These are phyloP conservation scores for Borealophlyctis nickersoniae DNA, from an alignment of 192 early-diverging fungal species.

Conservation along the genomic window DNA sequence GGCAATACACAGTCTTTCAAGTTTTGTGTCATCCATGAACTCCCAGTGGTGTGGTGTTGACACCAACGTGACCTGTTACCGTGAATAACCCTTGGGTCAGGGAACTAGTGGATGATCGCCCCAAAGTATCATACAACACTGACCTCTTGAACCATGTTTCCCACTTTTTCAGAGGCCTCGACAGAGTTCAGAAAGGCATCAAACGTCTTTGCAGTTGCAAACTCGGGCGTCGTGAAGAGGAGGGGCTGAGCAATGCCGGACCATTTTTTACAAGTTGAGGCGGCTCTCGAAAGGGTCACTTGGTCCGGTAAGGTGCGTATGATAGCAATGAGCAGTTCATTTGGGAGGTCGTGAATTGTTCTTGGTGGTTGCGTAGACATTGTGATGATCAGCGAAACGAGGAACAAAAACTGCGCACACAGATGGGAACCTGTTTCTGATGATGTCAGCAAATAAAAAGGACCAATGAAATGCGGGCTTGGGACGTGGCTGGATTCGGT, in stretches of 20 bases:
- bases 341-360: not conserved
- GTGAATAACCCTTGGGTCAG: not conserved
- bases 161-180: not conserved
- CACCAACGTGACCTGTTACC: not conserved
- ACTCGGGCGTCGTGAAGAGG: not conserved
- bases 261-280: not conserved
- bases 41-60: slow-evolving; percentile 2
- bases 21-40: not conserved
- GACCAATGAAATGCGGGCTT: no score
- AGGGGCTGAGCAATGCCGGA: not conserved
- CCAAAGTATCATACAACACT: not conserved
- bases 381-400: no score
- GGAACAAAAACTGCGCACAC: no score
- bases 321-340: not conserved
- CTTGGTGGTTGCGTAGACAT: no score
- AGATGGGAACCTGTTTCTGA: no score
- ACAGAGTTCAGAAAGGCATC: not conserved
- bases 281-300: not conserved
- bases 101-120: no score
- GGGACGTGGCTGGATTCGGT: no score
- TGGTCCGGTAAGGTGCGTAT: not conserved
- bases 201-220: not conserved
- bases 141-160: not conserved
- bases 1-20: not conserved
- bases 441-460: no score